A percentile compares a stretch with the other conserved stretches of the same genome.
Conservation (phyloP, 2,329 filamentous ascomycete species). For the Colletotrichum sidae region DNA sequence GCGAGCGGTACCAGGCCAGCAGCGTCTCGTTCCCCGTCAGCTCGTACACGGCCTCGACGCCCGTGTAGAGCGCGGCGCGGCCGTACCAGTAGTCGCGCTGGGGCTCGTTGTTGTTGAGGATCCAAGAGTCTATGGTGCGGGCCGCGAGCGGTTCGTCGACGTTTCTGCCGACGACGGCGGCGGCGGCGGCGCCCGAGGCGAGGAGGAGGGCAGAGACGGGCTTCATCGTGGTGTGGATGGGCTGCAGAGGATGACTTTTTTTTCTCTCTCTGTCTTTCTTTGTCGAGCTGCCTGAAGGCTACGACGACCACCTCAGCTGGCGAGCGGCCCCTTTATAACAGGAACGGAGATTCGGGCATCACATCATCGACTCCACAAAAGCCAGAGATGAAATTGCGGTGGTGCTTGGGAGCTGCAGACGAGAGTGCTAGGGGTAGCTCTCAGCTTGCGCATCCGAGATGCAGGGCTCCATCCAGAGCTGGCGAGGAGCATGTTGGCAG, state of each 20-base stretch:
- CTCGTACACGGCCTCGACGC: constrained; percentile 58
- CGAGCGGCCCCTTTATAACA: constrained; percentile 2
- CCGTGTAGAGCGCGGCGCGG: constrained; percentile 58
- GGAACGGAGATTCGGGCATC: not conserved
- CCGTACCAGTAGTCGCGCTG: constrained; percentile 53
- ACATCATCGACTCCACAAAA: not conserved
- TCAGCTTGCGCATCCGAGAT: not conserved
- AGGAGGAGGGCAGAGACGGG: constrained; percentile 26
- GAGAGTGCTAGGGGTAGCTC: constrained; percentile 1
- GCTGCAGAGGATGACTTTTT: not conserved
- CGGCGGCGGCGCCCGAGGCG: constrained; percentile 23
- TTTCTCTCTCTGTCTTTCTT: not conserved
- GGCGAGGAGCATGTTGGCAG: not conserved
- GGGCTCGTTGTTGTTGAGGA: constrained; percentile 51
- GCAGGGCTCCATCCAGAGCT: not conserved
- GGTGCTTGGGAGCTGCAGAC: constrained; percentile 9
- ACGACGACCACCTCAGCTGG: not conserved
- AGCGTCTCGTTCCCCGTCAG: constrained; percentile 58
- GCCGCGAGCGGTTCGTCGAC: constrained; percentile 38
- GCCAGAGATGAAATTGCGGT: not conserved
- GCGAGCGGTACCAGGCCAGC: constrained; percentile 55
- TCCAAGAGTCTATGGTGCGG: constrained; percentile 61
- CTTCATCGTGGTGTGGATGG: constrained; percentile 22
- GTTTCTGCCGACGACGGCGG: constrained; percentile 18
- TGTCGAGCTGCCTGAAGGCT: not conserved